A percentile compares a stretch with the other conserved stretches of the same genome.
These are phyloP conservation scores for Penicillium frequentans DNA, from an alignment of 2,329 filamentous ascomycete species.

Conservation along the genomic window DNA sequence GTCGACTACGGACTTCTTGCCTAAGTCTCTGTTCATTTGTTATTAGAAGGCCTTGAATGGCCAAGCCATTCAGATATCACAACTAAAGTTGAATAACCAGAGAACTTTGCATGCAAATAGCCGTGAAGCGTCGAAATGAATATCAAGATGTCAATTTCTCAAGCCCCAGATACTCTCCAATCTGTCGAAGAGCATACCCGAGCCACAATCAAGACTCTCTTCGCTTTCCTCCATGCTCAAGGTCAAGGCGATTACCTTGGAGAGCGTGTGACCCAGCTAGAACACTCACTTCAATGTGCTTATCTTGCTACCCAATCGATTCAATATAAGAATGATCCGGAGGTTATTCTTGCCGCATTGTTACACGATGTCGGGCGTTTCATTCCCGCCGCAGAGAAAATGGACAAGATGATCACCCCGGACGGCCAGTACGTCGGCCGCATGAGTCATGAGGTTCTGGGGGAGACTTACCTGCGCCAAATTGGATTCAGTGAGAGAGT, in stretches of 20 bases:
- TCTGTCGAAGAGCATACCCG: conserved; percentile 20
- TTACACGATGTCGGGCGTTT: conserved; percentile 34
- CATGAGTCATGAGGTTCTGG: conserved; percentile 29
- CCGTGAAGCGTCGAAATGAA: conserved; percentile 1
- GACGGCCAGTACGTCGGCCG: conserved; percentile 28
- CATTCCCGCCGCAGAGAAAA: conserved; percentile 28
- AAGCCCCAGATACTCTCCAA: conserved; percentile 1
- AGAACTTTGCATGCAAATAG: neutral
- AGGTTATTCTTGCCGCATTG: conserved; percentile 30
- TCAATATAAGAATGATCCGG: conserved; percentile 22
- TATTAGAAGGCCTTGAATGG: neutral
- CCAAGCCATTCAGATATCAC: neutral
- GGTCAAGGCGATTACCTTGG: conserved; percentile 31
- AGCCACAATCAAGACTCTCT: conserved; percentile 23
- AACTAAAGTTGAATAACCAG: neutral
- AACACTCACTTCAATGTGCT: conserved; percentile 32
- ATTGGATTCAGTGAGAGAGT: conserved; percentile 32
- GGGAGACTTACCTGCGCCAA: conserved; percentile 28
- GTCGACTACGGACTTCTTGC: conserved; percentile 1
- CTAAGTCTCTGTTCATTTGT: neutral
- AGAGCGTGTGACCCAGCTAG: conserved; percentile 30
- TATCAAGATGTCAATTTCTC: conserved; percentile 2
- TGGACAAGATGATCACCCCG: conserved; percentile 24
- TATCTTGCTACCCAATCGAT: conserved; percentile 22
- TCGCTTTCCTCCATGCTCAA: conserved; percentile 27